Evolutionary conservation across 2,329 filamentous ascomycete species (phyloP).

Genomic region (Sporothrix euskadiensis): DNA sequence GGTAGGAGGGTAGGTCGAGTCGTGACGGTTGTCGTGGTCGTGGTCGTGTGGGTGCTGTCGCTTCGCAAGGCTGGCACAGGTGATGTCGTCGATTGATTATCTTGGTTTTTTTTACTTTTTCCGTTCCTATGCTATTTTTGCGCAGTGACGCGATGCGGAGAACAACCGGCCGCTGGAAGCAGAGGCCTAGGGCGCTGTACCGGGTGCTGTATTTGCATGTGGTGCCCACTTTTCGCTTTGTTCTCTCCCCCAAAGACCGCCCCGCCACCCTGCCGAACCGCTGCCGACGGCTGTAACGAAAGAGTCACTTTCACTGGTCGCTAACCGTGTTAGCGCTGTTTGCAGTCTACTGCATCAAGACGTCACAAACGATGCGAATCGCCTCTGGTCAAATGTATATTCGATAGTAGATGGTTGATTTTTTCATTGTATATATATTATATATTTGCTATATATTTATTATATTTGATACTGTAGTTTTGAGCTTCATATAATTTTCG

Average conservation of each 20-base stretch:
- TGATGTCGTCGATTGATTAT: background rate
- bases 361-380: background rate
- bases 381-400: background rate
- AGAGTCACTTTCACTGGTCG: background rate
- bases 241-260: constrained; percentile 42
- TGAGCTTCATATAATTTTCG: background rate
- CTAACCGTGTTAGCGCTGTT: constrained; percentile 2
- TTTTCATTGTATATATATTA: background rate
- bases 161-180: background rate
- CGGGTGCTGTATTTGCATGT: background rate
- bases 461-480: background rate
- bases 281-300: constrained; percentile 25
- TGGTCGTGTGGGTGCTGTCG: background rate
- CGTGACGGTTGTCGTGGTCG: background rate
- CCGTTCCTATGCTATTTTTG: constrained; percentile 1
- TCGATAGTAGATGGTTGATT: background rate
- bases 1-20: background rate
- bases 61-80: constrained; percentile 11
- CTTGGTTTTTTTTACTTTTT: constrained; percentile 11
- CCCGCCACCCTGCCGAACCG: constrained; percentile 43
- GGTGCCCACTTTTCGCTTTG: background rate
- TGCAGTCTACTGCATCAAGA: background rate
- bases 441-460: background rate
- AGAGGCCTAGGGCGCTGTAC: background rate
- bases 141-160: constrained; percentile 18